Conservation (phyloP, 2,329 filamentous ascomycete genomes). For the Pyricularia grisea region DNA sequence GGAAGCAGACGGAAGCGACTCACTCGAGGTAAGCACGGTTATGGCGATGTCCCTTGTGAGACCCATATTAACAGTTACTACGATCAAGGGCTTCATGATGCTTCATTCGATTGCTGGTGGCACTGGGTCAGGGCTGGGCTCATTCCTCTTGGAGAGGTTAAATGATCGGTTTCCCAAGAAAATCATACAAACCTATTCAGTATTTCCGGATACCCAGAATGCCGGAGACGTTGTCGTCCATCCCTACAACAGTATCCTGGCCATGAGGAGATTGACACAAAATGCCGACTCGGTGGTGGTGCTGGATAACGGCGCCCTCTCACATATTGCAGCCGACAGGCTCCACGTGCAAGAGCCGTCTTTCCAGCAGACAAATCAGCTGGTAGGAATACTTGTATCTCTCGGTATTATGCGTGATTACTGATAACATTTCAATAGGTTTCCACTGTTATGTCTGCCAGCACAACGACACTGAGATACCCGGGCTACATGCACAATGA, state of each 20-base stretch:
- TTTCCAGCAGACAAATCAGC: conserved; percentile 94
- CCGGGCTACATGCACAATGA: conserved; percentile 99
- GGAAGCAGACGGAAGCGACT: conserved; percentile 96
- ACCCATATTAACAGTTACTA: background rate
- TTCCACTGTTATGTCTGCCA: conserved; percentile 97
- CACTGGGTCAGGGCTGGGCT: conserved; percentile 91
- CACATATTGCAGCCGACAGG: conserved; percentile 86
- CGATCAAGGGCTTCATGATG: conserved; percentile 81
- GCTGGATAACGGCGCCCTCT: conserved; percentile 88
- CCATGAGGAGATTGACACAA: conserved; percentile 83
- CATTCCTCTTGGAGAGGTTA: conserved; percentile 86
- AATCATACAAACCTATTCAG: conserved; percentile 97
- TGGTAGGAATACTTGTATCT: conserved; percentile 42
- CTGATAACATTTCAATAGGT: conserved; percentile 35
- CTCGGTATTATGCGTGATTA: background rate
- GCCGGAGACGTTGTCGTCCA: conserved; percentile 90
- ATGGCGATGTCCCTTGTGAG: background rate
- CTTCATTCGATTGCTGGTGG: conserved; percentile 96
- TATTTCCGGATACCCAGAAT: conserved; percentile 89
- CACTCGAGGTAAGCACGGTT: conserved; percentile 57
- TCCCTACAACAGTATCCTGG: conserved; percentile 92
- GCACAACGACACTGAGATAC: conserved; percentile 91
- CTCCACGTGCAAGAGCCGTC: conserved; percentile 92
- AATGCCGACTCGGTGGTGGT: conserved; percentile 98
- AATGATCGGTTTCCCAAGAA: conserved; percentile 99